Percentiles rank a stretch among this genome's conserved stretches.
Conservation (phyloP, 2,329 filamentous ascomycete species). For the Exophiala alcalophila region DNA sequence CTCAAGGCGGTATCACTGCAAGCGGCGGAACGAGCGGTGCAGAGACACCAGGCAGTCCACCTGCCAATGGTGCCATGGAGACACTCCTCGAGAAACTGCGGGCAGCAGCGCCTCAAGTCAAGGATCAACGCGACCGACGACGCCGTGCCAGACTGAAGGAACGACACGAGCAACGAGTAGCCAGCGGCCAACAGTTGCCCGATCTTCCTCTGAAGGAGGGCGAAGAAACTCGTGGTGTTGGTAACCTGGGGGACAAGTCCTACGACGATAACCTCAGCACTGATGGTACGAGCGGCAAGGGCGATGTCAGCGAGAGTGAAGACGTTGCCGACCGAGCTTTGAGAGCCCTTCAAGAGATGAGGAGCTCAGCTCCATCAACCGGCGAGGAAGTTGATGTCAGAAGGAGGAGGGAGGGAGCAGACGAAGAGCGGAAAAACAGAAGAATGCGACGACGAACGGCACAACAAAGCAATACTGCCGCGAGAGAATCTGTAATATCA, state of each 20-base stretch:
- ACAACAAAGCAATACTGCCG: constrained; percentile 36
- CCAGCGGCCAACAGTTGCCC: constrained; percentile 84
- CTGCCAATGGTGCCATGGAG: constrained; percentile 89
- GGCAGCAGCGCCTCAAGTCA: constrained; percentile 82
- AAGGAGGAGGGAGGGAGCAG: constrained; percentile 68
- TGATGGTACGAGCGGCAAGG: constrained; percentile 31
- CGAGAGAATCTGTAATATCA: constrained; percentile 29
- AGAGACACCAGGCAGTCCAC: constrained; percentile 52
- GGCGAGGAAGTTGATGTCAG: constrained; percentile 57
- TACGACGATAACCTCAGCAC: constrained; percentile 22
- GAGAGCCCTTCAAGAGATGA: constrained; percentile 77
- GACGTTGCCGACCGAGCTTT: constrained; percentile 85
- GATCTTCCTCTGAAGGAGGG: constrained; percentile 59
- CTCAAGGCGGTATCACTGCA: constrained; percentile 50
- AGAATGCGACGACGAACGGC: constrained; percentile 65
- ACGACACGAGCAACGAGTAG: constrained; percentile 81
- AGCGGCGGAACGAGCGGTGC: constrained; percentile 36
- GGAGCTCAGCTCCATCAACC: constrained; percentile 51
- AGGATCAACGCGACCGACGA: constrained; percentile 84
- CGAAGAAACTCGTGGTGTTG: constrained; percentile 45
- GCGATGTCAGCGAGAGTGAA: constrained; percentile 53
- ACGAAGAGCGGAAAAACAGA: constrained; percentile 69
- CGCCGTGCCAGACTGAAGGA: constrained; percentile 86
- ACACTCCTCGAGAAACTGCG: constrained; percentile 90
- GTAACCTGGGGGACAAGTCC: constrained; percentile 30